A percentile compares a stretch with the other conserved stretches of the same genome.
These are phyloP conservation scores for Schizophyllum amplum DNA, from an alignment of 1,284 basidiomycete species.

Conservation along the genomic window DNA sequence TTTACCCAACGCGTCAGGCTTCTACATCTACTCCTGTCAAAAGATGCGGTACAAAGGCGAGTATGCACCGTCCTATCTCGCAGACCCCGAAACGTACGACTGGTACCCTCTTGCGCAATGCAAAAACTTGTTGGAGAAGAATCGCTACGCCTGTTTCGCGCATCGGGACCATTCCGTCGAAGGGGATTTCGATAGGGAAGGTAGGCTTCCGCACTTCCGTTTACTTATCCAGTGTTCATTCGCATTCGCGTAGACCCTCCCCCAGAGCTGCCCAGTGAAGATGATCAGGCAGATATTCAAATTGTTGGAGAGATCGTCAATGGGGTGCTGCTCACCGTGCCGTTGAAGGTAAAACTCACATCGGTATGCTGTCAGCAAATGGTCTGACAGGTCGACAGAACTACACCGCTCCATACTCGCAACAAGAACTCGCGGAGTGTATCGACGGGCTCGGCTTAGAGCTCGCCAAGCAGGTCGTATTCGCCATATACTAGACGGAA, in stretches of 20 bases:
- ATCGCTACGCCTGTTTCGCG: slow-evolving; percentile 64
- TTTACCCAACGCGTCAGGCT: slow-evolving; percentile 54
- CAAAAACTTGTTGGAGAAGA: slow-evolving; percentile 48
- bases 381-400: background rate
- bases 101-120: slow-evolving; percentile 69
- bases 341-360: slow-evolving; percentile 12
- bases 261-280: slow-evolving; percentile 4
- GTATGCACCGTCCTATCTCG: slow-evolving; percentile 81
- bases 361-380: no score
- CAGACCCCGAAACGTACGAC: slow-evolving; percentile 78
- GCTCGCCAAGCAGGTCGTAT: slow-evolving; percentile 29
- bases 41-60: slow-evolving; percentile 99
- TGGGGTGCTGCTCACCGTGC: slow-evolving; percentile 7
- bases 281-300: slow-evolving; percentile 13
- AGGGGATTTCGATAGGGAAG: slow-evolving; percentile 16
- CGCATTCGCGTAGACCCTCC: slow-evolving; percentile 8
- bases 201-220: background rate
- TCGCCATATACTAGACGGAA: no score
- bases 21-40: slow-evolving; percentile 84
- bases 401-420: background rate
- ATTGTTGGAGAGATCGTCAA: slow-evolving; percentile 9
- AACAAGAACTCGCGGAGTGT: slow-evolving; percentile 23
- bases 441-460: slow-evolving; percentile 32
- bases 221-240: background rate
- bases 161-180: slow-evolving; percentile 47